These are phyloP conservation scores for Aphanomyces invadans DNA, from an alignment of 352 stramenopile genomes.

Conservation along the genomic window DNA sequence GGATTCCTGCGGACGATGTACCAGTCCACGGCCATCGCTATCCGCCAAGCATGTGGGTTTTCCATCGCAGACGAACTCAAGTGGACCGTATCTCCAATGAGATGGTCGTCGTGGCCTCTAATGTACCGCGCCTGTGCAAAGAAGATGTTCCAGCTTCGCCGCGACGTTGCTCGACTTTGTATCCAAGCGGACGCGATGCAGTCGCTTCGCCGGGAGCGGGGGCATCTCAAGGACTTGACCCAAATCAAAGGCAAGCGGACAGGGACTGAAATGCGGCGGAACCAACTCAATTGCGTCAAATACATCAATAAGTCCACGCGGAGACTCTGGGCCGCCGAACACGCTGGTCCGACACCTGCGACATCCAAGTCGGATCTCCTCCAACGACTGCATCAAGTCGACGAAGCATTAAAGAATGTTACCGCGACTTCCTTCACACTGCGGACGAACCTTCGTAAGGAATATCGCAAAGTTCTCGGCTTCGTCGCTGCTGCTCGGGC, in stretches of 20 bases:
- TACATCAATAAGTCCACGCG: slow-evolving; percentile 23
- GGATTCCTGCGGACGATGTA: not conserved
- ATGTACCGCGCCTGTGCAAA: slow-evolving; percentile 22
- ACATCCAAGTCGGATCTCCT: slow-evolving; percentile 10
- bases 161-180: slow-evolving; percentile 1
- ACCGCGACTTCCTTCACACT: slow-evolving; percentile 10
- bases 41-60: slow-evolving; percentile 7
- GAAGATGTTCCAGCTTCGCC: not conserved
- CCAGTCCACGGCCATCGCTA: not conserved
- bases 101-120: slow-evolving; percentile 13
- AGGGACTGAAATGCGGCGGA: slow-evolving; percentile 9
- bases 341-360: not conserved
- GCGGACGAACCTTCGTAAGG: slow-evolving; percentile 13
- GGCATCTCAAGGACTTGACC: slow-evolving; percentile 1
- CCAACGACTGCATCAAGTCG: not conserved
- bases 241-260: slow-evolving; percentile 7
- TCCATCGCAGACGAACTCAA: slow-evolving; percentile 7
- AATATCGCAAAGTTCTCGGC: slow-evolving; percentile 19
- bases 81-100: slow-evolving; percentile 13
- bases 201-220: slow-evolving; percentile 3
- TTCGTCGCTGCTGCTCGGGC: not conserved
- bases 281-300: slow-evolving; percentile 22
- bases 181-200: slow-evolving; percentile 2
- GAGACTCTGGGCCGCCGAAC: not conserved
- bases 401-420: slow-evolving; percentile 4